Percentiles rank a stretch among this genome's conserved stretches.
phyloP scores from a whole-genome alignment of 2,329 filamentous ascomycete genomes.

The Talaromyces marneffei region DNA sequence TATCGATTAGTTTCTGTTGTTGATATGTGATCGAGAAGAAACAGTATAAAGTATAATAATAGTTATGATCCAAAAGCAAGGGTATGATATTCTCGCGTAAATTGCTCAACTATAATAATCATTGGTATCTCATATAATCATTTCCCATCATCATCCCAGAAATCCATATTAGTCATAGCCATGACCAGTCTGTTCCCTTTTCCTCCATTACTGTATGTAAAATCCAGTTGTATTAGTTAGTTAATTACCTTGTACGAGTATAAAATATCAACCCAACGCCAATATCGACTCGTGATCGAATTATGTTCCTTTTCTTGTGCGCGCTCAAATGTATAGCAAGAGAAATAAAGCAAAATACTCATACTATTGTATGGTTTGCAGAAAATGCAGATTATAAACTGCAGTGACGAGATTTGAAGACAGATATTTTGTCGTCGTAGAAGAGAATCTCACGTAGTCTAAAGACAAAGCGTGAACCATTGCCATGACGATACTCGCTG shows the following conservation, averaged over 20 bases:
- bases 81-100: neutral
- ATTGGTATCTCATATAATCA: conserved; percentile 14
- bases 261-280: neutral
- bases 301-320: neutral
- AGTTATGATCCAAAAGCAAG: neutral
- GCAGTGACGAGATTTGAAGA: conserved; percentile 70
- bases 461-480: conserved; percentile 44
- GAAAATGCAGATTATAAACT: conserved; percentile 27
- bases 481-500: conserved; percentile 46
- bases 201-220: neutral
- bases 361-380: neutral
- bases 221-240: neutral
- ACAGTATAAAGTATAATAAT: neutral
- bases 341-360: neutral
- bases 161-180: neutral
- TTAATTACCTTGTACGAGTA: neutral
- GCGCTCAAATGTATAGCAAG: neutral
- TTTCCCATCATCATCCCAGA: neutral
- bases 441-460: conserved; percentile 72
- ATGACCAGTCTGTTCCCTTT: neutral
- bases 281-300: neutral
- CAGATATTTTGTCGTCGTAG: conserved; percentile 75
- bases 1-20: neutral
- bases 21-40: neutral
- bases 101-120: neutral